Evolutionary conservation across 2,329 filamentous ascomycete species (phyloP).

Genomic region (Passalora sequoiae): DNA sequence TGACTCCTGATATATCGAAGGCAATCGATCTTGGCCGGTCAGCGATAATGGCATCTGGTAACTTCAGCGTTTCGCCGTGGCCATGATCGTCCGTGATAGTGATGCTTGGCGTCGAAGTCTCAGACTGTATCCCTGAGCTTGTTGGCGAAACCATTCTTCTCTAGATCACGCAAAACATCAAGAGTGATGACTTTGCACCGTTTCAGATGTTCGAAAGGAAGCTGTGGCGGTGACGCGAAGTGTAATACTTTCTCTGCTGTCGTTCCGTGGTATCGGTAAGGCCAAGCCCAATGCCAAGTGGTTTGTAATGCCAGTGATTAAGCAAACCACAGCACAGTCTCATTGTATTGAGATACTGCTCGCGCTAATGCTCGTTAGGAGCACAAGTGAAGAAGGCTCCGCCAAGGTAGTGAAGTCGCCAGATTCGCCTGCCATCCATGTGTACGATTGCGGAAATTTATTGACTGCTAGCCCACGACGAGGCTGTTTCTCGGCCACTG

Average conservation of each 20-base stretch:
- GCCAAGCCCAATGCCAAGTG: neutral
- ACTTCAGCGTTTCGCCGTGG: neutral
- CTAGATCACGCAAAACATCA: neutral
- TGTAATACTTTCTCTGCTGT: neutral
- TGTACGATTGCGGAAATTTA: no score
- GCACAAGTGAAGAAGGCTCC: no score
- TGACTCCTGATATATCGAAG: neutral
- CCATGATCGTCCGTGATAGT: constrained; percentile 7
- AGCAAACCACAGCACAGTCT: no score
- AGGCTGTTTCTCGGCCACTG: no score
- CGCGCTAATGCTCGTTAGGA: no score
- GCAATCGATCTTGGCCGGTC: constrained; percentile 3
- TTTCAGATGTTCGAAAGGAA: neutral
- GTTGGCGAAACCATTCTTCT: constrained; percentile 3
- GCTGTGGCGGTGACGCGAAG: neutral
- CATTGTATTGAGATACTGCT: no score
- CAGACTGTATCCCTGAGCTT: neutral
- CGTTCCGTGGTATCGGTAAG: neutral
- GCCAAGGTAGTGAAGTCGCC: no score
- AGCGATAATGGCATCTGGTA: neutral
- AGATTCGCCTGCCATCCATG: no score
- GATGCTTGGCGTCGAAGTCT: constrained; percentile 5
- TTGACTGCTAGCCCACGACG: no score
- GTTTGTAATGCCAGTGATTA: no score
- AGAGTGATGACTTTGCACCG: no score